These are phyloP conservation scores for Aquanectria penicillioides DNA, from an alignment of 2,329 filamentous ascomycete species.

Conservation along the genomic window DNA sequence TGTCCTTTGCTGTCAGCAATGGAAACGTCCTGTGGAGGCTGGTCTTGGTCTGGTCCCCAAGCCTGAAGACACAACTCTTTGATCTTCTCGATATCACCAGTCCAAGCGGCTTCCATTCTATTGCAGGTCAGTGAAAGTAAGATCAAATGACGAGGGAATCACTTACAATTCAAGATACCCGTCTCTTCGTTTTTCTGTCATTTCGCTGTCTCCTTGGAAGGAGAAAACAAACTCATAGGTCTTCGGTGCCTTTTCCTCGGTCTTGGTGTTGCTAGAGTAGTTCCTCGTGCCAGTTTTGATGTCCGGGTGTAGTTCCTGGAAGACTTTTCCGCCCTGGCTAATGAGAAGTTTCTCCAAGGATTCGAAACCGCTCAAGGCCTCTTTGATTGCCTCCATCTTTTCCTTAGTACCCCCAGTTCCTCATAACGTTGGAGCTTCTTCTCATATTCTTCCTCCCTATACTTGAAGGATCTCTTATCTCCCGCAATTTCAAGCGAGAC, in stretches of 20 bases:
- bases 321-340: constrained; percentile 72
- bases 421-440: constrained; percentile 31
- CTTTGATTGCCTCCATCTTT: constrained; percentile 65
- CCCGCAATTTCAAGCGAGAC: constrained; percentile 51
- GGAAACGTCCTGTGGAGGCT: constrained; percentile 72
- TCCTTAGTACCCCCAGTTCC: constrained; percentile 46
- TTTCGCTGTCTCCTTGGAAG: constrained; percentile 64
- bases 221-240: constrained; percentile 60
- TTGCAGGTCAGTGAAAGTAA: constrained; percentile 19
- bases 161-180: constrained; percentile 73
- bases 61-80: constrained; percentile 70
- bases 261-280: neutral
- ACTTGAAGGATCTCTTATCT: constrained; percentile 45
- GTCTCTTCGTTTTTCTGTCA: constrained; percentile 62
- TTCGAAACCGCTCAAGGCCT: constrained; percentile 26
- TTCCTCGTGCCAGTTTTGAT: constrained; percentile 42
- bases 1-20: constrained; percentile 61
- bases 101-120: constrained; percentile 79
- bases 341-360: constrained; percentile 52
- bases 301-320: constrained; percentile 70
- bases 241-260: constrained; percentile 34
- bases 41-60: constrained; percentile 64
- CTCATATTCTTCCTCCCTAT: constrained; percentile 44
- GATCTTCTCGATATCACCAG: constrained; percentile 72
- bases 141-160: neutral